Conservation (phyloP, 257 asterid species). For the Schizonepeta tenuifolia region DNA sequence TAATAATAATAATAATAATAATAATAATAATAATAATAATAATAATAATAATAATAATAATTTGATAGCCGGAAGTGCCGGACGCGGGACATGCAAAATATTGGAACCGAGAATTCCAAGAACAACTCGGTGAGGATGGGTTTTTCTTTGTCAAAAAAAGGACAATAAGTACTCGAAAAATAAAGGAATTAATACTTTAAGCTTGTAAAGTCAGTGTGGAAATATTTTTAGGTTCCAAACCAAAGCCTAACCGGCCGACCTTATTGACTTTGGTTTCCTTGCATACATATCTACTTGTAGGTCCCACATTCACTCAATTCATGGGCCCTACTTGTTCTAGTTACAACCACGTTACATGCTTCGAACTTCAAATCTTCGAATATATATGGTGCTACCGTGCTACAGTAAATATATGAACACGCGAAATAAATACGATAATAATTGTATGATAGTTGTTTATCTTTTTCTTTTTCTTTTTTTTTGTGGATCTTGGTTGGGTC, state of each 20-base stretch:
- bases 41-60: too few species aligned
- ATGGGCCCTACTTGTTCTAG: not conserved
- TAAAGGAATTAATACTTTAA: too few species aligned
- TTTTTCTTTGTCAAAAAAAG: not conserved
- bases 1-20: too few species aligned
- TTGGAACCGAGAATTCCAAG: too few species aligned
- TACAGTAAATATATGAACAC: not conserved
- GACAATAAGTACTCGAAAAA: not conserved
- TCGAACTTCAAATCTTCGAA: not conserved
- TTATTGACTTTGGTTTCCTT: not conserved
- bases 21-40: too few species aligned
- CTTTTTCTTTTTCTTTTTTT: too few species aligned
- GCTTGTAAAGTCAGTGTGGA: not conserved
- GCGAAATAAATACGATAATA: not conserved
- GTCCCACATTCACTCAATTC: not conserved
- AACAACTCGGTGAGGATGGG: not conserved
- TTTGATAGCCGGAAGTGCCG: too few species aligned
- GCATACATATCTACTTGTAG: not conserved
- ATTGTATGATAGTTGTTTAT: too few species aligned
- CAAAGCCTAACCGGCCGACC: constrained; percentile 7
- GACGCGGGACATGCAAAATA: too few species aligned
- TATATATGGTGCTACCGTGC: not conserved
- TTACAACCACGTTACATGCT: not conserved
- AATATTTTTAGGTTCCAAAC: not conserved
- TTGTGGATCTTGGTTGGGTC: too few species aligned